Evolutionary conservation across 306 rosid species (phyloP), one percentile per base, ranked within the genome.

Genomic region (Inga oerstediana): DNA sequence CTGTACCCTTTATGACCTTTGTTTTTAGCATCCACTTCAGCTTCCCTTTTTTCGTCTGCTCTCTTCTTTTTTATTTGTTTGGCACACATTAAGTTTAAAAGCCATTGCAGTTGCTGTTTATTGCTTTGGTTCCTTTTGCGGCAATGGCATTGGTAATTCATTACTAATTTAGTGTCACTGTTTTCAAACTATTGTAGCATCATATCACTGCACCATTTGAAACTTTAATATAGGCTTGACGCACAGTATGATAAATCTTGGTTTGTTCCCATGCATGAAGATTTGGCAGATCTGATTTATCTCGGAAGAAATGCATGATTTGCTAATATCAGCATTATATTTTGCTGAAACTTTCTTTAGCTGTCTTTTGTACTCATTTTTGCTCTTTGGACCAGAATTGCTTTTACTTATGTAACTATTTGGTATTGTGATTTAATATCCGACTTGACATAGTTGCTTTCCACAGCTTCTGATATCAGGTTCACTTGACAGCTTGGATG

Each of bases 381-480:
- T 61, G 13, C 67, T 7, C 77, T 22, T 46, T 61, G 69, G 68
- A 32, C 43, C 45, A 34, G 46, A 52, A 56, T 11, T 13, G 58
- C 51, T 48, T 61, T 72, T 19, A 20, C 76, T 59, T 79, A 27
- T 82, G 44, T 73, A 41, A 54, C 20, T 27, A 3, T 59, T 39
- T 46, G 48, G 54, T 48, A 15, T 61, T 81, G 75, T 78, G 72
- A 74, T 78, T 74, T 65, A 44, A 24, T 59, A 61, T 72, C 83
- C 61, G 77, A 51, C 81, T 81, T 83, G 80, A 83, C 85, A 62
- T 44, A 56, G 39, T 75, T 75, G 65, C 76, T 79, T 80, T 85
- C 87, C 72, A 76, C 92, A 96, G 99, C 98, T 96, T 86, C 87
- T 96, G 86, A 96, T 96, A 86, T 92, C 99, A 82, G 99, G 99